These are phyloP conservation scores for Pistacia integerrima DNA, from an alignment of 345 rosid genomes.

Conservation along the genomic window DNA sequence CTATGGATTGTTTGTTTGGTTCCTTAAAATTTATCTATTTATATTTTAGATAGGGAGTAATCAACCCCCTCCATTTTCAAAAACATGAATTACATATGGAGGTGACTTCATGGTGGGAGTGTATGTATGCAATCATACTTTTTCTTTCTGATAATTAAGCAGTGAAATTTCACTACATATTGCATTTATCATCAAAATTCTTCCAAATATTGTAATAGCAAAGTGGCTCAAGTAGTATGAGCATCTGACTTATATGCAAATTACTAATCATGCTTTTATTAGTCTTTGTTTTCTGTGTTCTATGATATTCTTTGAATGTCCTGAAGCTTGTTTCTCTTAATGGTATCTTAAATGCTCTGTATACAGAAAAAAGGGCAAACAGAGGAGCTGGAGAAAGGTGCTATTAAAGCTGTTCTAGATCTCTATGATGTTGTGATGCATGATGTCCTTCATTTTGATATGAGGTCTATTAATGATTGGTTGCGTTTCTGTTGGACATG, in stretches of 20 bases:
- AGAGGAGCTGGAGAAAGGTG: constrained; percentile 73
- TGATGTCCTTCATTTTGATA: constrained; percentile 71
- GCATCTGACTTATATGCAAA: background rate
- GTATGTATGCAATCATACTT: background rate
- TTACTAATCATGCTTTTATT: background rate
- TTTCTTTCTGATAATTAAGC: background rate
- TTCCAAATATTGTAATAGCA: background rate
- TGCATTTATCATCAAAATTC: background rate
- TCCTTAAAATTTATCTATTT: background rate
- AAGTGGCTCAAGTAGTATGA: background rate
- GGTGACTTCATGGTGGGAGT: background rate
- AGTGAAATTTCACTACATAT: constrained; percentile 1
- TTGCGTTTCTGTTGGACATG: constrained; percentile 4
- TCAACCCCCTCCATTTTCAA: background rate
- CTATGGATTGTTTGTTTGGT: background rate
- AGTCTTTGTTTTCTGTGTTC: background rate
- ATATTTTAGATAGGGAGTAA: background rate
- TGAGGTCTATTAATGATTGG: constrained; percentile 58
- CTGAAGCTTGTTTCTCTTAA: background rate
- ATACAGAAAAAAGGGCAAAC: constrained; percentile 72
- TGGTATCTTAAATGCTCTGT: constrained; percentile 24
- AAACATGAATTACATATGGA: background rate
- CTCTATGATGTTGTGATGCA: constrained; percentile 87
- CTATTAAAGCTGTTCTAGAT: constrained; percentile 91
- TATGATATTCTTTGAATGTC: background rate